These are phyloP conservation scores for Suillus sp. DNA, from an alignment of 768 basidiomycete genomes.

Conservation along the genomic window DNA sequence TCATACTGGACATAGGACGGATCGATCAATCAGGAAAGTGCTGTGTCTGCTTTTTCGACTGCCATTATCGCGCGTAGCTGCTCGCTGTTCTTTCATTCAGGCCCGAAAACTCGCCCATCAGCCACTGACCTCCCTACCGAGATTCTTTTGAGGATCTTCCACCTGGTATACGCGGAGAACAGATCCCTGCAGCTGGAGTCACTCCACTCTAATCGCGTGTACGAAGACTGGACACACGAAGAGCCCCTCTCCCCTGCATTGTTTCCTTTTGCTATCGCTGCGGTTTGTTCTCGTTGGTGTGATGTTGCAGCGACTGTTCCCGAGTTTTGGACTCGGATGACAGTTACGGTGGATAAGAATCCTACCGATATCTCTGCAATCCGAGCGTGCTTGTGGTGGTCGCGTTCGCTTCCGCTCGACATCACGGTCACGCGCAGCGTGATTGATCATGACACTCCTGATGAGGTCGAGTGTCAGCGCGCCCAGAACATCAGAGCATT, in stretches of 20 bases:
- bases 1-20: background rate
- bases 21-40: background rate
- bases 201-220: background rate
- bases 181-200: background rate
- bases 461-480: background rate
- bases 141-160: slow-evolving; percentile 2
- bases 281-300: slow-evolving; percentile 21
- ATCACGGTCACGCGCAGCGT: slow-evolving; percentile 3
- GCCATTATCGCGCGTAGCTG: background rate
- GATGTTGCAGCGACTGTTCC: slow-evolving; percentile 17
- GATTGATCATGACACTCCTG: background rate
- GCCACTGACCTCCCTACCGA: slow-evolving; percentile 6
- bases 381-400: slow-evolving; percentile 10
- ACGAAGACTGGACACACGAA: slow-evolving; percentile 7
- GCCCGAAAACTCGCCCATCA: background rate
- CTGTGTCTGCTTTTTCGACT: background rate
- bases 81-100: background rate
- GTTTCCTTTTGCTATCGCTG: slow-evolving; percentile 18
- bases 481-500: background rate
- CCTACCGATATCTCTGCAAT: slow-evolving; percentile 1
- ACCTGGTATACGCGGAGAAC: background rate
- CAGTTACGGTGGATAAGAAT: slow-evolving; percentile 19
- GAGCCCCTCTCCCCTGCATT: slow-evolving; percentile 3
- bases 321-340: slow-evolving; percentile 23
- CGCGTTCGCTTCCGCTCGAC: slow-evolving; percentile 2